Base-by-base conservation (phyloP, 2,329 filamentous ascomycete species). In the Harringtonia lauricola region DNA sequence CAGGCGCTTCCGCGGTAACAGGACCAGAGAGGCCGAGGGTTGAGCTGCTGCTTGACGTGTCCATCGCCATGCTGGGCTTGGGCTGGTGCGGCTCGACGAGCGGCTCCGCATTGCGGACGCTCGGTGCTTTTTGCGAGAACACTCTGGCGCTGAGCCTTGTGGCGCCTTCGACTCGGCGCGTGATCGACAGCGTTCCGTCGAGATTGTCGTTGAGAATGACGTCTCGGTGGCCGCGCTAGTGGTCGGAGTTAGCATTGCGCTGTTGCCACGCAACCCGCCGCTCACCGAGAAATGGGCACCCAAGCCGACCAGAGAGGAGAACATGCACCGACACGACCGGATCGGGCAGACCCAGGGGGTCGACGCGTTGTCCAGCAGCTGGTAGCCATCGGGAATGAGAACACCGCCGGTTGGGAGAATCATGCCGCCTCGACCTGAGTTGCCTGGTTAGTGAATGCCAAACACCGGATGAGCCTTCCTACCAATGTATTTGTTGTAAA, bases 161-260 rank as follows among this genome's bases (percentile, higher is more conserved):
- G 2, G 1, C 15, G 36, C 4, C 2, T 2, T 24, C 13, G 2
- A 31, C n/a, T 8, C 33, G 9, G 3, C 26, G 37, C 4, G 36
- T 22, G 2, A 43, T 13, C 1, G 48, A 39, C 2, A 50, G 30
- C 2, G 43, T 50, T 2, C 46, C 48, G 18, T 51, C 46, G 2
- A 36, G 34, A 22, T 50, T 46, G 37, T 50, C 50, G 28, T 46
- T 47, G 7, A 51, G 18, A 9, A 45, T 22, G 0, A 17, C 14
- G 13, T 29, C 21, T 15, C 34, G 21, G 15, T 50, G 48, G 6
- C 18, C 37, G 8, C 36, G 28, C 47, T 49, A 10, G 2, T 3
- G 15, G 8, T 17, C 9, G 10, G 22, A 2, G 14, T 17, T 21
- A 38, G 21, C 21, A 17, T 10, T 26, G 19, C 8, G n/a, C n/a